A percentile compares a stretch with the other conserved stretches of the same genome.
phyloP scores from a whole-genome alignment of 176 grass and related monocot species.

The Carex pumila region DNA sequence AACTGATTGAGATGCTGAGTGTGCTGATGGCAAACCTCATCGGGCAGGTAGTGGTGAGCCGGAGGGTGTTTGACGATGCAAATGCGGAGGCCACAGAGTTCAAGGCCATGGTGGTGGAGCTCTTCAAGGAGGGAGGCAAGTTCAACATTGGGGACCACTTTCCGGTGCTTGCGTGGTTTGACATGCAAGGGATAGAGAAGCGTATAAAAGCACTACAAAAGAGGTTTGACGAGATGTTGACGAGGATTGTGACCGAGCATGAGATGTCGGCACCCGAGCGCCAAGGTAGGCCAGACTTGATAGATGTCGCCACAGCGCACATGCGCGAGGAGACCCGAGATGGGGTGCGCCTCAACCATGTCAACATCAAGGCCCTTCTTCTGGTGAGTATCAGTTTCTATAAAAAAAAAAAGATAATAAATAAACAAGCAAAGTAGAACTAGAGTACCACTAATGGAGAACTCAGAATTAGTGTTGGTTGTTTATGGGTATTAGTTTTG shows the following conservation, averaged over 20 bases:
- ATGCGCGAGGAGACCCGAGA: not conserved
- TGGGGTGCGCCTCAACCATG: constrained; percentile 7
- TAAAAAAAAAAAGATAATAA: not conserved
- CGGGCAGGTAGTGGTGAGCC: constrained; percentile 1
- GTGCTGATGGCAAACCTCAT: not conserved
- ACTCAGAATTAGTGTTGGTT: too few species aligned
- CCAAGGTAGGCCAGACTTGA: constrained; percentile 7
- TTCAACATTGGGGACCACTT: constrained; percentile 30
- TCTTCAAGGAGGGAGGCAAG: constrained; percentile 16
- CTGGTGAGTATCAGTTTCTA: not conserved
- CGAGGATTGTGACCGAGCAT: constrained; percentile 17
- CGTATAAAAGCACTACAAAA: not conserved
- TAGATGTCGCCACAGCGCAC: constrained; percentile 5
- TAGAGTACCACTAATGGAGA: too few species aligned
- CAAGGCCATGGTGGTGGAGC: constrained; percentile 31
- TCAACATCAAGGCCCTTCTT: constrained; percentile 30
- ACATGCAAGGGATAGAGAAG: constrained; percentile 22
- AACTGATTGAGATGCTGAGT: not conserved
- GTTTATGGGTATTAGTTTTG: too few species aligned
- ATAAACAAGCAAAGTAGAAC: not conserved
- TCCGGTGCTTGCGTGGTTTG: constrained; percentile 16
- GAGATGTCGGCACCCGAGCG: not conserved
- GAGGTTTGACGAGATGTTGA: constrained; percentile 16
- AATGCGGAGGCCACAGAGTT: constrained; percentile 9
- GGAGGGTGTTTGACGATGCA: not conserved